Percentiles rank a stretch among this genome's conserved stretches.
Evolutionary conservation across 169 alveolate genomes (phyloP).

Genomic region (Eimeria praecox): DNA sequence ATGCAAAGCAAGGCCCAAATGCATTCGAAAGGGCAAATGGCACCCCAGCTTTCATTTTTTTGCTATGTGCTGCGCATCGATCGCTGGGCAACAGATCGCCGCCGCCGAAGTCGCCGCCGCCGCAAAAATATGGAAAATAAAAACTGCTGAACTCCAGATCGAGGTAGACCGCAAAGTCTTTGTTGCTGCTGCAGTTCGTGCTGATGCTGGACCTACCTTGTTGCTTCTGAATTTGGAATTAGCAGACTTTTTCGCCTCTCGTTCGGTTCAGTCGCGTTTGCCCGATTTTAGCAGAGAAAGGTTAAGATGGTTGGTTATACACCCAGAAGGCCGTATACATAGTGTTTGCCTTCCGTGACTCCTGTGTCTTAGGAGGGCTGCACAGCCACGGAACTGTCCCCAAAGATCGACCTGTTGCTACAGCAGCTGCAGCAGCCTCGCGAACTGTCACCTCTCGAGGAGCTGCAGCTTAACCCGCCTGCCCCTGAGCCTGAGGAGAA

Average conservation of each 20-base stretch:
- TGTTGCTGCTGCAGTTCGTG: not conserved
- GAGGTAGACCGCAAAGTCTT: constrained; percentile 9
- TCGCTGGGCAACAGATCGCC: constrained; percentile 5
- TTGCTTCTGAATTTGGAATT: not conserved
- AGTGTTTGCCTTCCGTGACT: not conserved
- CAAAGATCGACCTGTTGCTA: constrained; percentile 32
- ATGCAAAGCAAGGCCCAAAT: no score
- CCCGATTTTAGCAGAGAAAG: not conserved
- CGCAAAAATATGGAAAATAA: constrained; percentile 32
- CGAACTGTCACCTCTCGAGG: constrained; percentile 54
- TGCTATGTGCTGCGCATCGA: not conserved
- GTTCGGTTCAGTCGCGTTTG: not conserved
- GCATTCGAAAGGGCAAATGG: not conserved
- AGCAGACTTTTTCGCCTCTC: not conserved
- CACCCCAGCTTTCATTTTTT: not conserved
- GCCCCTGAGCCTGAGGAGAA: constrained; percentile 52
- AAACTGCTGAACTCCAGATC: constrained; percentile 29
- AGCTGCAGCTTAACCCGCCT: constrained; percentile 52
- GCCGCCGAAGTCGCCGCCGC: constrained; percentile 43
- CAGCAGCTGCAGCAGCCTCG: constrained; percentile 70
- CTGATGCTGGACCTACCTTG: not conserved
- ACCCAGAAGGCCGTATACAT: not conserved
- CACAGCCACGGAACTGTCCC: constrained; percentile 28
- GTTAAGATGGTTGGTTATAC: not conserved
- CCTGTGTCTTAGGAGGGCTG: constrained; percentile 30